These are phyloP conservation scores for Crotalaria pallida DNA, from an alignment of 306 rosid species.

Conservation along the genomic window DNA sequence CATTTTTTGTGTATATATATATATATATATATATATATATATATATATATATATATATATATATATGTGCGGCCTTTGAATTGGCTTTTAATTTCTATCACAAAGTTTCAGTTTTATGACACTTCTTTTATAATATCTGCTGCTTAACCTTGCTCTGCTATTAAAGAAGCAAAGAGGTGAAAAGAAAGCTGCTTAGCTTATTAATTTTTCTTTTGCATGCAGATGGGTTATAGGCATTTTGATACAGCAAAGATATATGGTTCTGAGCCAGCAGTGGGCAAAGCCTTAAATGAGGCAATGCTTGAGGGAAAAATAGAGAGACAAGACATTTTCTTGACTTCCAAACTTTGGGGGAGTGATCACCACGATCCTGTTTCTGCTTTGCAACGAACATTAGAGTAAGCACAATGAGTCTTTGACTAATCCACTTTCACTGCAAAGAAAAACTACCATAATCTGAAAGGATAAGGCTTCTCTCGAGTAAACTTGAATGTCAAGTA, in stretches of 20 bases:
- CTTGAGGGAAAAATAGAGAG: slow-evolving; percentile 35
- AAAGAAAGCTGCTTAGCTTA: neutral
- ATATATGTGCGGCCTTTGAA: too few relatives aligned
- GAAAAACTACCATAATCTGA: neutral
- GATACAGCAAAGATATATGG: slow-evolving; percentile 90
- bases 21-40: too few relatives aligned
- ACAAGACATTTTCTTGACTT: slow-evolving; percentile 70
- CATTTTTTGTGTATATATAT: too few relatives aligned
- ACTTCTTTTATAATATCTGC: neutral
- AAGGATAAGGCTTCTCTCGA: too few relatives aligned
- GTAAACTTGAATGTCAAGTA: too few relatives aligned
- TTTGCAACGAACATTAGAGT: slow-evolving; percentile 58
- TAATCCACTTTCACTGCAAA: neutral
- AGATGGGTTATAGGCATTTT: slow-evolving; percentile 90
- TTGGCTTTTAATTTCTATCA: neutral
- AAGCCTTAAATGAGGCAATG: slow-evolving; percentile 51
- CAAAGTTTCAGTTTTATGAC: neutral
- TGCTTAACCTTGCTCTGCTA: neutral
- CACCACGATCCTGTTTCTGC: slow-evolving; percentile 94
- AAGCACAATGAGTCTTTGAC: slow-evolving; percentile 8
- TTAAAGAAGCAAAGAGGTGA: neutral
- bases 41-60: too few relatives aligned
- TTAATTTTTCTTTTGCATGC: slow-evolving; percentile 1
- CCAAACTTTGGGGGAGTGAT: slow-evolving; percentile 87
- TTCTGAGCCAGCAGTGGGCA: slow-evolving; percentile 76